phyloP scores from a whole-genome alignment of 106 monocot genomes.

The Agapanthus africanus region DNA sequence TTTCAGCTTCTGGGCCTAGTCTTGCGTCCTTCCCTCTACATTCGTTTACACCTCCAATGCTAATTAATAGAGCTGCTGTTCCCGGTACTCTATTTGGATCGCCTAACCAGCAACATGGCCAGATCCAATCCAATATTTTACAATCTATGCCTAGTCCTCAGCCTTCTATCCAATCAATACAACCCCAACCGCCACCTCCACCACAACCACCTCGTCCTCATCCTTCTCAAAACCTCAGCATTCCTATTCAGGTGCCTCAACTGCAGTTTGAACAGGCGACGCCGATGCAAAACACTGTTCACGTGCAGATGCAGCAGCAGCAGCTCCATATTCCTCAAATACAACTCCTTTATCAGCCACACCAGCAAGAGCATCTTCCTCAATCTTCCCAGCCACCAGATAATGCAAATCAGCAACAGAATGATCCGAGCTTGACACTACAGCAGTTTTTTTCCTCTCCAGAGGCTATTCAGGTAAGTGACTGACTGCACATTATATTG shows the following conservation, averaged over 20 bases:
- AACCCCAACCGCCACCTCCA: slow-evolving; percentile 69
- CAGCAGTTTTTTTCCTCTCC: slow-evolving; percentile 91
- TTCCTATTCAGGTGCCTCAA: slow-evolving; percentile 39
- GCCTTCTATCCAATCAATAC: slow-evolving; percentile 28
- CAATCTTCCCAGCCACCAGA: slow-evolving; percentile 29
- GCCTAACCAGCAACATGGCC: slow-evolving; percentile 33
- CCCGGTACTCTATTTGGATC: slow-evolving; percentile 42
- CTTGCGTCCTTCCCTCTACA: slow-evolving; percentile 36
- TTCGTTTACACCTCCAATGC: slow-evolving; percentile 36
- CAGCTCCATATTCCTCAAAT: slow-evolving; percentile 67
- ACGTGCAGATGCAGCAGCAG: slow-evolving; percentile 50
- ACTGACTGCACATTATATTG: neutral
- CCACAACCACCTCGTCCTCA: slow-evolving; percentile 51
- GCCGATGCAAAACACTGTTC: slow-evolving; percentile 42
- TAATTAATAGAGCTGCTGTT: slow-evolving; percentile 28
- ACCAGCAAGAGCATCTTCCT: slow-evolving; percentile 41
- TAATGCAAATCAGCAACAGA: slow-evolving; percentile 33
- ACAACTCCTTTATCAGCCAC: slow-evolving; percentile 60
- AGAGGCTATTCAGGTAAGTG: slow-evolving; percentile 91
- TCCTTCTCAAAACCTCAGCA: slow-evolving; percentile 41
- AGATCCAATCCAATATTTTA: slow-evolving; percentile 21
- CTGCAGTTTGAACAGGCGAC: slow-evolving; percentile 40
- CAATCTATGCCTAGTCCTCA: slow-evolving; percentile 21
- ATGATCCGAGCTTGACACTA: slow-evolving; percentile 58
- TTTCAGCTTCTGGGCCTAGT: slow-evolving; percentile 33